Conservation (phyloP, 1,284 basidiomycete genomes). For the Agaricales sp. region DNA sequence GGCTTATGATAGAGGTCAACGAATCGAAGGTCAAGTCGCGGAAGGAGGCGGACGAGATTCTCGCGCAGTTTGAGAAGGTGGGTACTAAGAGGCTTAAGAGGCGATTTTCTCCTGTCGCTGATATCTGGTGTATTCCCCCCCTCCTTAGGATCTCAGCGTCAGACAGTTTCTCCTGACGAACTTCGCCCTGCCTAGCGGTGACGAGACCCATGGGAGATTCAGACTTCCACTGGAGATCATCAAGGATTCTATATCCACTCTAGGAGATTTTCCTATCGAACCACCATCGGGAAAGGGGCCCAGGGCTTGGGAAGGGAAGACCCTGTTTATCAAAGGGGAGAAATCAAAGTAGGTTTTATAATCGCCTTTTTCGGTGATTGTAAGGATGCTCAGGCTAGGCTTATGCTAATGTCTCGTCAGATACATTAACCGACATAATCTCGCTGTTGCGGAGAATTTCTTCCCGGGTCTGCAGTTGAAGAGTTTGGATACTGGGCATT, state of each 20-base stretch:
- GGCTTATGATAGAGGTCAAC: conserved; percentile 65
- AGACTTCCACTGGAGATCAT: conserved; percentile 66
- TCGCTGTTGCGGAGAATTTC: conserved; percentile 45
- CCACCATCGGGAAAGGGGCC: conserved; percentile 38
- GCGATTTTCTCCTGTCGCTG: not conserved
- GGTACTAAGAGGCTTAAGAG: too few relatives aligned
- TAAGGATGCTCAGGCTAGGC: conserved; percentile 3
- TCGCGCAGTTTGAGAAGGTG: conserved; percentile 53
- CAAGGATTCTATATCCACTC: conserved; percentile 44
- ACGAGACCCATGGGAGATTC: conserved; percentile 41
- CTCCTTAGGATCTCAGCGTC: conserved; percentile 48
- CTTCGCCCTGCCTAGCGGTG: conserved; percentile 31
- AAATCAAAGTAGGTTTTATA: conserved; percentile 52
- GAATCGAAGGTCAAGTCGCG: conserved; percentile 39
- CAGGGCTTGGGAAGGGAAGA: conserved; percentile 43
- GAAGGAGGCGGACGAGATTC: conserved; percentile 57
- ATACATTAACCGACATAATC: conserved; percentile 64
- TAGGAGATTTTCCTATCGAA: conserved; percentile 65
- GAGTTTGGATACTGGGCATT: not conserved
- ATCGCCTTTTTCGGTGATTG: not conserved
- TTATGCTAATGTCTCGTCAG: conserved; percentile 20
- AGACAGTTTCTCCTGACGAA: conserved; percentile 83
- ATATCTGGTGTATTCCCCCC: conserved; percentile 4
- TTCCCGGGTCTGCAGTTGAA: conserved; percentile 34
- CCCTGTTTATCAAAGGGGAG: conserved; percentile 72